Conservation (phyloP, 139 green algal species). For the Closterium sp. region DNA sequence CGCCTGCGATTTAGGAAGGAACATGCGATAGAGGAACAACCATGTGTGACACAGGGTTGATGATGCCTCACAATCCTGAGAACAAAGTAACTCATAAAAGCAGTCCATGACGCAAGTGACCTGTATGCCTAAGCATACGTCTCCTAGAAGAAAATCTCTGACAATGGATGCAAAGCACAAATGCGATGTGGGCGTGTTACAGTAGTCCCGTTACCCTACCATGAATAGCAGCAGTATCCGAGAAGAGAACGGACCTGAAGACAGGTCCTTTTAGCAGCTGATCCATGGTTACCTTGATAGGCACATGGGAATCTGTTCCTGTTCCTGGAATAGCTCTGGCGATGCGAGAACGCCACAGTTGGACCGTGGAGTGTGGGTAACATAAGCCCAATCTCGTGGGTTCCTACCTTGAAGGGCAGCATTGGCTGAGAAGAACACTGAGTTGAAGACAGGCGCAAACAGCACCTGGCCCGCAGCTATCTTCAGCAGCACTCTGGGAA, state of each 20-base stretch:
- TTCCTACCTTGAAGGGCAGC: slow-evolving; percentile 23
- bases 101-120: no score
- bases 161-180: no score
- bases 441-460: slow-evolving; percentile 29
- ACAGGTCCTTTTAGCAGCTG: neutral
- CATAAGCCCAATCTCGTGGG: neutral
- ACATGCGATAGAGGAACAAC: neutral
- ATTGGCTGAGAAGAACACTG: slow-evolving; percentile 42
- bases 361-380: neutral
- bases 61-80: neutral
- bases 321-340: neutral
- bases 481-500: slow-evolving; percentile 14
- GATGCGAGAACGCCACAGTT: slow-evolving; percentile 33
- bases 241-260: slow-evolving; percentile 1
- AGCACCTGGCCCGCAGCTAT: slow-evolving; percentile 28
- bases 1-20: slow-evolving; percentile 5
- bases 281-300: neutral
- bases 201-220: no score
- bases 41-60: neutral
- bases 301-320: slow-evolving; percentile 4
- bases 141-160: no score
- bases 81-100: no score
- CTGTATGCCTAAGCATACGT: no score
- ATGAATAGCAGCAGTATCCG: neutral
- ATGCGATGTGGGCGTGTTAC: no score